Evolutionary conservation across 768 basidiomycete species (phyloP), one percentile per base, ranked within the genome.

Genomic region (Cantharellus cinnabarinus): DNA sequence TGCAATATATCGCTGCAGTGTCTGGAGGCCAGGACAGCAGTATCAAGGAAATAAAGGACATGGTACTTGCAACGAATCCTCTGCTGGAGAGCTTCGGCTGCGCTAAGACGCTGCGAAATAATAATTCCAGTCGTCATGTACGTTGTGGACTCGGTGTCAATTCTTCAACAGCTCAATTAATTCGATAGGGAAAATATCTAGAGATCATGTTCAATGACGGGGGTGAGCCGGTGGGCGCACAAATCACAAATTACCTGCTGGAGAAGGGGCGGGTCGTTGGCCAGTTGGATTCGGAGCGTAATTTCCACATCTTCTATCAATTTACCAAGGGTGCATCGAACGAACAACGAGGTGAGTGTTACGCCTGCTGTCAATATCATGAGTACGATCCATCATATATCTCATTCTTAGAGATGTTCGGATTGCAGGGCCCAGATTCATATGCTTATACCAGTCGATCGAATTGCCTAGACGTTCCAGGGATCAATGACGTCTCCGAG

Each of bases 301-400:
- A 95, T 69, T 98, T 98, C 70, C 95, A 99, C 67, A 93, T 99
- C 62, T 98, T 99, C 75, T 99, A 98, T 70, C 95, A 99, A 68
- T 95, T 98, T 70, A 97, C 95, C 37, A 99, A 97, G 68, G 90
- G 82, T 3, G 94, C 95, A 3, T 81, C 85, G 4, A 76, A 82
- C 53, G 87, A 83, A 52, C 89, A 97, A 69, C 80, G 89, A 69
- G 90, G 91, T 88, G 65, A 60, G 77, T 68, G 15, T 37, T 37
- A 54, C 20, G 20, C 20, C 52, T 61, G 2, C 29, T n/a, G 5
- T 41, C 41, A 20, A 10, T 20, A 40, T 38, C 4, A 35, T 29
- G 7, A 39, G 50, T 29, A 39, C 4, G 38, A 41, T 55, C 34
- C 14, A 5, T 50, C 20, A 48, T 15, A 34, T 29, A 48, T 48